Evolutionary conservation across 2,329 filamentous ascomycete genomes (phyloP).

Genomic region (Aspergillus japonicus): DNA sequence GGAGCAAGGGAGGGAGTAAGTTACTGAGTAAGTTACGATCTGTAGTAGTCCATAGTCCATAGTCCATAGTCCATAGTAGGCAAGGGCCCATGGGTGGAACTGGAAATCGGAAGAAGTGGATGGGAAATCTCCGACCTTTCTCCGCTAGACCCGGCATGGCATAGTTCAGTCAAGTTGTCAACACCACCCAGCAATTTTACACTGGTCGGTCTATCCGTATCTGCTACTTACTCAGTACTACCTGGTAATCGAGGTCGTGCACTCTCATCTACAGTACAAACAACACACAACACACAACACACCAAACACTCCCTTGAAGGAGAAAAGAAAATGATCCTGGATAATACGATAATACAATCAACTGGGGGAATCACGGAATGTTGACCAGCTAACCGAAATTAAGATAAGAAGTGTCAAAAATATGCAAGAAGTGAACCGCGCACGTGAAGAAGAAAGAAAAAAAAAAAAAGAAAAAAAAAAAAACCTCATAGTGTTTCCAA

Average conservation of each 20-base stretch:
- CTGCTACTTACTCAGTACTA: not conserved
- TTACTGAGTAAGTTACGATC: too few relatives aligned
- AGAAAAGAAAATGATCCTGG: not conserved
- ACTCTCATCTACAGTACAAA: not conserved
- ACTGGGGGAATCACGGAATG: not conserved
- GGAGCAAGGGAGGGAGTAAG: too few relatives aligned
- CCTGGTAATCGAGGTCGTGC: too few relatives aligned
- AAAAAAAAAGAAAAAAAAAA: not conserved
- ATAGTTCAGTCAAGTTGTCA: not conserved
- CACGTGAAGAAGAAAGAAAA: not conserved
- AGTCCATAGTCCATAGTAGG: too few relatives aligned
- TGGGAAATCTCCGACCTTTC: not conserved
- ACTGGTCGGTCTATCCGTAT: not conserved
- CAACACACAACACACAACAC: too few relatives aligned
- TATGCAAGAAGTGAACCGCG: not conserved
- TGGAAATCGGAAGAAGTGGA: not conserved
- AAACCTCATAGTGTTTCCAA: not conserved
- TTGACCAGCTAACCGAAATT: not conserved
- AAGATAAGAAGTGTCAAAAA: not conserved
- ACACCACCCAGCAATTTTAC: too few relatives aligned
- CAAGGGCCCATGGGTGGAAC: not conserved
- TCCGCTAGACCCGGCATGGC: not conserved
- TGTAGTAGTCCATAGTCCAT: too few relatives aligned
- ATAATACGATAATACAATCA: not conserved
- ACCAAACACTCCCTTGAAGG: too few relatives aligned